A percentile compares a stretch with the other conserved stretches of the same genome.
These are phyloP conservation scores for Pyricularia sp. DNA, from an alignment of 2,329 filamentous ascomycete species.

Conservation along the genomic window DNA sequence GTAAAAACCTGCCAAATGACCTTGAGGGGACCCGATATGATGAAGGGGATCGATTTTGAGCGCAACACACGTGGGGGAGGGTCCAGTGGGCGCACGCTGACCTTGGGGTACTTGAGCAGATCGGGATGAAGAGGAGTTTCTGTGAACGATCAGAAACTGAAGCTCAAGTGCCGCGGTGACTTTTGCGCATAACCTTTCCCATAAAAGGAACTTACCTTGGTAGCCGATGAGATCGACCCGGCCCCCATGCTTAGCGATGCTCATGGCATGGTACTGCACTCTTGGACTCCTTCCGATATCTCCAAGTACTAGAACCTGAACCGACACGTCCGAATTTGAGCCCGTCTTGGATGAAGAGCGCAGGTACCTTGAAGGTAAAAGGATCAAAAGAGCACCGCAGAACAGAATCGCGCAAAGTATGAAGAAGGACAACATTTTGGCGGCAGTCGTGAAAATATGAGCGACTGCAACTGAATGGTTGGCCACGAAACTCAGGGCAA, in stretches of 20 bases:
- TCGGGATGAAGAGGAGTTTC: slow-evolving; percentile 76
- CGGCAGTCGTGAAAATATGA: not conserved
- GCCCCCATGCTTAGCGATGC: slow-evolving; percentile 70
- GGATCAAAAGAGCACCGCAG: slow-evolving; percentile 6
- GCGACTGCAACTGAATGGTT: not conserved
- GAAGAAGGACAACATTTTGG: not conserved
- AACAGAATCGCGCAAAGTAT: not conserved
- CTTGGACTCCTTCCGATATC: slow-evolving; percentile 92
- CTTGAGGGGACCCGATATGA: slow-evolving; percentile 69
- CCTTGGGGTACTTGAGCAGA: slow-evolving; percentile 52
- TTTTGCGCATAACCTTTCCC: not conserved
- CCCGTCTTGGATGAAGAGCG: slow-evolving; percentile 6
- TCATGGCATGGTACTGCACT: slow-evolving; percentile 97
- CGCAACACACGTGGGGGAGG: slow-evolving; percentile 54
- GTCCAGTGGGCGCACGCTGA: slow-evolving; percentile 58
- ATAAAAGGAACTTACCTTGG: slow-evolving; percentile 39
- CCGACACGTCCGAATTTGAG: slow-evolving; percentile 16
- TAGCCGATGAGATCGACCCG: slow-evolving; percentile 82
- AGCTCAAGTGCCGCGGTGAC: not conserved
- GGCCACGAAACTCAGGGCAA: not conserved
- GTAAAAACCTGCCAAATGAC: slow-evolving; percentile 69
- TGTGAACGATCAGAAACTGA: slow-evolving; percentile 11
- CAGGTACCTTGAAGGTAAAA: slow-evolving; percentile 8
- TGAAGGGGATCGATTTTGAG: slow-evolving; percentile 60
- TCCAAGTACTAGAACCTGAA: slow-evolving; percentile 83